A percentile compares a stretch with the other conserved stretches of the same genome.
phyloP scores from a whole-genome alignment of 2,329 filamentous ascomycete species.

The Akanthomyces dipterigenus region DNA sequence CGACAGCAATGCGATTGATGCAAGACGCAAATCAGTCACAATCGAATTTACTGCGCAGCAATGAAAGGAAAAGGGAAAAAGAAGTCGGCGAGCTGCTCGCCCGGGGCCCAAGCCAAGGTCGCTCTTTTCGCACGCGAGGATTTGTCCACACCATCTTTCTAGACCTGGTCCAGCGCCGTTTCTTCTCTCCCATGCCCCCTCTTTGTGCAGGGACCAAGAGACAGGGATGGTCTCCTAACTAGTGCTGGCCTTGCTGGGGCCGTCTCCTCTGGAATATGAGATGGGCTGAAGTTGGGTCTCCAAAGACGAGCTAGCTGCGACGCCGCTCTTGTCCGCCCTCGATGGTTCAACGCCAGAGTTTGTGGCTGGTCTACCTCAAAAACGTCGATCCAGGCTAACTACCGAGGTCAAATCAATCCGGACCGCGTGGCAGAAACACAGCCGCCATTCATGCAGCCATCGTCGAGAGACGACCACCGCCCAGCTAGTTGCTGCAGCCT shows the following conservation, averaged over 20 bases:
- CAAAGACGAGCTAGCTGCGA: slow-evolving; percentile 6
- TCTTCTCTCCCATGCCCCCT: not conserved
- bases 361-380: not conserved
- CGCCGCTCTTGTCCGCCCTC: not conserved
- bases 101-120: slow-evolving; percentile 1
- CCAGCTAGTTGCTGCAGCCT: not conserved
- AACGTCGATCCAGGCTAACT: not conserved
- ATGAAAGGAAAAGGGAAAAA: not conserved
- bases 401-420: not conserved
- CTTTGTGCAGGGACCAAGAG: not conserved
- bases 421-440: not conserved
- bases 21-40: not conserved
- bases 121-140: slow-evolving; percentile 8
- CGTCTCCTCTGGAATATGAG: not conserved
- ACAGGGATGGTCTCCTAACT: not conserved
- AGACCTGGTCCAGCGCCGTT: not conserved
- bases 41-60: not conserved
- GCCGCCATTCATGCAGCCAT: not conserved
- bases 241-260: not conserved
- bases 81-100: not conserved
- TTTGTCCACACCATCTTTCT: slow-evolving; percentile 3
- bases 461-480: not conserved
- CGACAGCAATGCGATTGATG: not conserved
- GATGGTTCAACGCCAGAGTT: not conserved
- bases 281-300: slow-evolving; percentile 6